phyloP scores from a whole-genome alignment of 768 basidiomycete genomes.

The Phlebiopsis gigantea region DNA sequence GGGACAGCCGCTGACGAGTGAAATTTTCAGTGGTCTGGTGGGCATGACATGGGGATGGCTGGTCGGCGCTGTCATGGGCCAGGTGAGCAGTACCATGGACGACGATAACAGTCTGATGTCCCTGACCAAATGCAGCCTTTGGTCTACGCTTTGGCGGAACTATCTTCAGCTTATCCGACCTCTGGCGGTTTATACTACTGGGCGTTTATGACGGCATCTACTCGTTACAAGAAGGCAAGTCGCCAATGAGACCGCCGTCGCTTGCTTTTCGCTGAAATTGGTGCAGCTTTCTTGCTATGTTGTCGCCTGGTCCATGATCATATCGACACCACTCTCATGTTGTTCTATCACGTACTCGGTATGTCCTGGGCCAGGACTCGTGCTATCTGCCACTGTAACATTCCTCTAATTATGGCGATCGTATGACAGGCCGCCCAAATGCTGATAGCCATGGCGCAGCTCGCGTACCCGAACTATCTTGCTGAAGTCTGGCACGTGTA shows the following conservation, averaged over 20 bases:
- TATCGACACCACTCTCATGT: slow-evolving; percentile 17
- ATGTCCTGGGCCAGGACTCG: neutral
- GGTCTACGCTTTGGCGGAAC: slow-evolving; percentile 13
- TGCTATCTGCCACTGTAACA: neutral
- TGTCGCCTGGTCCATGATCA: slow-evolving; percentile 18
- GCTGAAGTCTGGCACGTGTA: slow-evolving; percentile 15
- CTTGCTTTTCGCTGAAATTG: neutral
- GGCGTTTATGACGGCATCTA: slow-evolving; percentile 17
- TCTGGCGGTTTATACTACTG: slow-evolving; percentile 18
- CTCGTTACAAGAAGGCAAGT: slow-evolving; percentile 13
- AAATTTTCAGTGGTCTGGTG: slow-evolving; percentile 12
- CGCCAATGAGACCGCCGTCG: neutral
- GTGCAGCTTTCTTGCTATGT: slow-evolving; percentile 15
- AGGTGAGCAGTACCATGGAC: slow-evolving; percentile 4
- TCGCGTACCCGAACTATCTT: slow-evolving; percentile 13
- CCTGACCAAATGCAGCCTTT: neutral
- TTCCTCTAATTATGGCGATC: neutral
- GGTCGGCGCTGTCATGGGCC: slow-evolving; percentile 18
- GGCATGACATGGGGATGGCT: slow-evolving; percentile 20
- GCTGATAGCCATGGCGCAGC: slow-evolving; percentile 13
- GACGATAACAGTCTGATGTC: neutral
- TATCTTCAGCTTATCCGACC: slow-evolving; percentile 15
- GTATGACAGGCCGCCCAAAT: slow-evolving; percentile 13
- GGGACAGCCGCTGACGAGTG: neutral
- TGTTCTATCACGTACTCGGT: slow-evolving; percentile 18